phyloP scores from a whole-genome alignment of 2,329 filamentous ascomycete genomes.

The Fonsecaea pedrosoi region DNA sequence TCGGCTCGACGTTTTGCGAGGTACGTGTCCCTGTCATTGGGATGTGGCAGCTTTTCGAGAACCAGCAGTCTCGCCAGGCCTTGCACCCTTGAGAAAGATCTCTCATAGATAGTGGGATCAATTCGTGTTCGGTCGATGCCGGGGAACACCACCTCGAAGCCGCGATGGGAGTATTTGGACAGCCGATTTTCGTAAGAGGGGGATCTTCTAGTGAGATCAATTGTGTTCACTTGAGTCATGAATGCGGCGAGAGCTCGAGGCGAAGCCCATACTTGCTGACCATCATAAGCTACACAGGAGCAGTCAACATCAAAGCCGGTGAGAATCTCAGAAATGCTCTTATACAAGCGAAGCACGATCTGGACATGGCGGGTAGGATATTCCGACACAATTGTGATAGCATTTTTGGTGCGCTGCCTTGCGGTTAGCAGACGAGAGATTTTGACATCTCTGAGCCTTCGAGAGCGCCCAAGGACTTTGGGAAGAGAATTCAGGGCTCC shows the following conservation, averaged over 20 bases:
- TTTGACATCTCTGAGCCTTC: background rate
- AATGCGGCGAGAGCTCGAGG: conserved; percentile 79
- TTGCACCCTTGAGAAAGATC: conserved; percentile 75
- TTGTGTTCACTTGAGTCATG: conserved; percentile 80
- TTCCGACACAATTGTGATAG: conserved; percentile 82
- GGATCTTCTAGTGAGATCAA: conserved; percentile 79
- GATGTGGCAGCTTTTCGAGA: conserved; percentile 76
- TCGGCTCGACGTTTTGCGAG: conserved; percentile 73
- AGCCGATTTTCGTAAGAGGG: conserved; percentile 88
- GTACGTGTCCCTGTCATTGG: conserved; percentile 72
- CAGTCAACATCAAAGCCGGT: conserved; percentile 90
- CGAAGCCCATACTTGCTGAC: conserved; percentile 77
- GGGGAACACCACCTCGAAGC: conserved; percentile 84
- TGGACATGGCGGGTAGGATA: conserved; percentile 85
- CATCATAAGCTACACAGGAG: conserved; percentile 80
- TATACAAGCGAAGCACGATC: conserved; percentile 85
- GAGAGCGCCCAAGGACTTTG: background rate
- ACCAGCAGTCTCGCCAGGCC: conserved; percentile 81
- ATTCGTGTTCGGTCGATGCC: conserved; percentile 75
- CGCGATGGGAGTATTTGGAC: conserved; percentile 82
- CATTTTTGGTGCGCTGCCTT: conserved; percentile 74
- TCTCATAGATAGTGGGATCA: conserved; percentile 86
- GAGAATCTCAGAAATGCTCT: conserved; percentile 81
- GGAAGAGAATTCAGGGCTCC: background rate
- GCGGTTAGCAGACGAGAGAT: background rate